Evolutionary conservation across 192 early-diverging fungal genomes (phyloP).

Genomic region (Podila clonocystis): DNA sequence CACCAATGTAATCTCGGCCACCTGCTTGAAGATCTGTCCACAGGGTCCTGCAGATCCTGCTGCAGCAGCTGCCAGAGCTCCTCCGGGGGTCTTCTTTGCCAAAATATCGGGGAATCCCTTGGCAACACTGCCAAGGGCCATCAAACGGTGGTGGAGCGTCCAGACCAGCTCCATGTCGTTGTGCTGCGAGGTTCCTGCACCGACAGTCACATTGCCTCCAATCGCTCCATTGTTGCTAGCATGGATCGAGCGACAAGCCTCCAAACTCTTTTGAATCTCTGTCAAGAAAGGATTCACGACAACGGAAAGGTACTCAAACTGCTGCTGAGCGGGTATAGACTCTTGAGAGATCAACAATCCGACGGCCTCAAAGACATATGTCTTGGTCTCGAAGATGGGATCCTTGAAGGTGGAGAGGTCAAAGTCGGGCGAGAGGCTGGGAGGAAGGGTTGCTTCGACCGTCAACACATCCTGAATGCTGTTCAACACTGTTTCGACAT

Average conservation of each 20-base stretch:
- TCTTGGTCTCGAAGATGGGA: conserved; percentile 69
- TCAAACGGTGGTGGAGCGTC: conserved; percentile 85
- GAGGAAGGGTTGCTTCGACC: conserved; percentile 69
- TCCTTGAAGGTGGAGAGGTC: conserved; percentile 58
- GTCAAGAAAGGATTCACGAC: conserved; percentile 82
- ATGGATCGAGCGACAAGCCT: conserved; percentile 65
- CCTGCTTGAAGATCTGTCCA: conserved; percentile 81
- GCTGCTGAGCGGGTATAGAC: conserved; percentile 69
- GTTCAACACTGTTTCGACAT: conserved; percentile 69
- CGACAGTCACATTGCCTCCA: conserved; percentile 12
- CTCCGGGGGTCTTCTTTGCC: conserved; percentile 23
- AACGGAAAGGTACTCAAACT: conserved; percentile 76
- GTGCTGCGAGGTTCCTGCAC: conserved; percentile 58
- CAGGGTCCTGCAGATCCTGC: conserved; percentile 59
- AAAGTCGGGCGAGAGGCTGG: conserved; percentile 52
- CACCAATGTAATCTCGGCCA: conserved; percentile 77
- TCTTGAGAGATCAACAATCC: conserved; percentile 92
- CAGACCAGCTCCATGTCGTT: conserved; percentile 77
- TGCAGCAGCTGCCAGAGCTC: conserved; percentile 34
- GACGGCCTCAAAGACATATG: conserved; percentile 92
- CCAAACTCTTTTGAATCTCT: conserved; percentile 79
- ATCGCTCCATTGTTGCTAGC: conserved; percentile 27
- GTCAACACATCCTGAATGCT: conserved; percentile 79
- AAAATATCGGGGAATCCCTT: conserved; percentile 76
- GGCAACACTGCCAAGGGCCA: conserved; percentile 84